Evolutionary conservation across 176 grass and related monocot genomes (phyloP).

Genomic region (Phoenix dactylifera): DNA sequence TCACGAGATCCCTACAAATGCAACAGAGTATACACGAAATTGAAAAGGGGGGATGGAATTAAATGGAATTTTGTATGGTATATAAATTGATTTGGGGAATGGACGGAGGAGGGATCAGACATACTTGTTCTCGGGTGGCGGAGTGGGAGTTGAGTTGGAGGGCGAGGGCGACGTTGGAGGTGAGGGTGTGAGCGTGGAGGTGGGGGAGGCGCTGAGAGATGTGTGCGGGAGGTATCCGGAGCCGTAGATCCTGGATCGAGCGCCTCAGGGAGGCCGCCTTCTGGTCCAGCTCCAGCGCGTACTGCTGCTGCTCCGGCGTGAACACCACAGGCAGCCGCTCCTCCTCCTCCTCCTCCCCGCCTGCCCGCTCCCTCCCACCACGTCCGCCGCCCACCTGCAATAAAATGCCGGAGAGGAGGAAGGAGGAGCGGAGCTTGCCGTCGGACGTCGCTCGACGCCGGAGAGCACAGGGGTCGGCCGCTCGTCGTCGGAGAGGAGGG

Average conservation of each 20-base stretch:
- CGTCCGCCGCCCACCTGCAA: conserved; percentile 30
- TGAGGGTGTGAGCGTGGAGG: conserved; percentile 81
- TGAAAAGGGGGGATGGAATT: not conserved
- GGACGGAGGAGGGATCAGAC: not conserved
- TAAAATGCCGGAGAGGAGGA: too few species aligned
- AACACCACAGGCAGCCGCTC: conserved; percentile 40
- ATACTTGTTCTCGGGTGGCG: conserved; percentile 73
- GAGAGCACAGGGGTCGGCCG: too few species aligned
- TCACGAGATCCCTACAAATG: too few species aligned
- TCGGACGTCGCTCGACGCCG: too few species aligned
- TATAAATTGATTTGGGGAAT: not conserved
- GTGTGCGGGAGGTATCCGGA: conserved; percentile 67
- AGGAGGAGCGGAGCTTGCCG: too few species aligned
- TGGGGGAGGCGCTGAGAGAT: conserved; percentile 73
- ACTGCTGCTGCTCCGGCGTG: conserved; percentile 60
- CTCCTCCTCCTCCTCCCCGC: conserved; percentile 24
- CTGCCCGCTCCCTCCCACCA: conserved; percentile 50
- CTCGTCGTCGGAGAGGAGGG: too few species aligned
- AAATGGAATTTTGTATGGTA: not conserved
- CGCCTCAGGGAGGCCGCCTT: conserved; percentile 47
- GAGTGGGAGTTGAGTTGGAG: conserved; percentile 82
- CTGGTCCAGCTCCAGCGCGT: conserved; percentile 50
- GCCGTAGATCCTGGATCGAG: conserved; percentile 72
- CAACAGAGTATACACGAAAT: too few species aligned
- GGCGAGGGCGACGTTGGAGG: conserved; percentile 64